phyloP scores from a whole-genome alignment of 129 eudicot genomes.

The Centaurea solstitialis region DNA sequence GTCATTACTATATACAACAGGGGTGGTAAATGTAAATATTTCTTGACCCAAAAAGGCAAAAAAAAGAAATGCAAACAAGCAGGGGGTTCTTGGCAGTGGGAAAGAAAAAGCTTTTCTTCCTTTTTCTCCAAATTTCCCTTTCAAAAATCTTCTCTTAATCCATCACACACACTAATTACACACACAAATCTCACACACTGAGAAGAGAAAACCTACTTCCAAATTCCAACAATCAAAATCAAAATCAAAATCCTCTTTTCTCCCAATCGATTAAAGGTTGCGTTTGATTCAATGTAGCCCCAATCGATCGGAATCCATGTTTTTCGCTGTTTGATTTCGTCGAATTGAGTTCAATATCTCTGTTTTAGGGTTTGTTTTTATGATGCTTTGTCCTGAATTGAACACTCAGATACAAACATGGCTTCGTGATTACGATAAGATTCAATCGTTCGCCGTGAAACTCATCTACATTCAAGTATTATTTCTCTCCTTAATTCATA shows the following conservation, averaged over 20 bases:
- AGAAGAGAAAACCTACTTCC: constrained; percentile 6
- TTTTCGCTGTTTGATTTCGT: constrained; percentile 5
- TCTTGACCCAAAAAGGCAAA: background rate
- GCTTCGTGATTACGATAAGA: constrained; percentile 87
- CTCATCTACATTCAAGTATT: constrained; percentile 72
- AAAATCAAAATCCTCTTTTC: no score
- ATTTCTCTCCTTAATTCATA: background rate
- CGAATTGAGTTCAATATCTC: no score
- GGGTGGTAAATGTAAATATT: background rate
- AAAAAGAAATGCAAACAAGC: constrained; percentile 19
- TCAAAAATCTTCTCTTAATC: constrained; percentile 13
- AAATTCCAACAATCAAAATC: background rate
- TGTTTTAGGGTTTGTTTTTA: constrained; percentile 24
- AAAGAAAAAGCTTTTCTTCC: constrained; percentile 6
- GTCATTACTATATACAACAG: background rate
- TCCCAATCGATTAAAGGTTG: constrained; percentile 3
- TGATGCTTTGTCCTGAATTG: constrained; percentile 66
- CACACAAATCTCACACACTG: background rate
- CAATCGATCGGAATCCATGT: constrained; percentile 9
- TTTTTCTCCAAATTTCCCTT: background rate
- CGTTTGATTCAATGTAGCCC: constrained; percentile 38
- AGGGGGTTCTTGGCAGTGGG: constrained; percentile 14
- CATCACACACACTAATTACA: constrained; percentile 12
- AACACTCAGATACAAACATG: constrained; percentile 57
- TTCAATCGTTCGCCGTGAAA: constrained; percentile 73